Percentiles rank a stretch among this genome's conserved stretches.
These are phyloP conservation scores for Psilocybe cyanescens DNA, from an alignment of 768 basidiomycete genomes.

Conservation along the genomic window DNA sequence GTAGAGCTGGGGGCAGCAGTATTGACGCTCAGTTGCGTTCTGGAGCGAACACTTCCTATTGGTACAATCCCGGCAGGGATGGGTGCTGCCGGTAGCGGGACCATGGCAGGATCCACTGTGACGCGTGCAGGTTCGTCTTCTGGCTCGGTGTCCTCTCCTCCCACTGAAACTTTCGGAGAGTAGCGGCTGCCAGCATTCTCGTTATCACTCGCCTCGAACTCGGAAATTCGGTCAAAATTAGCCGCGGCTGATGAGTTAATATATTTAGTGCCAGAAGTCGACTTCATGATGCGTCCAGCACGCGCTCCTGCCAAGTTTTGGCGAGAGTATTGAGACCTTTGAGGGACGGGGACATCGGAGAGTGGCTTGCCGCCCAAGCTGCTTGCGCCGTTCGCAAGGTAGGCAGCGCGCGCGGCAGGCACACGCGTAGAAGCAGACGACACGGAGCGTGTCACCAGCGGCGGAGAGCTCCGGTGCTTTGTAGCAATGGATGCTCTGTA, in stretches of 20 bases:
- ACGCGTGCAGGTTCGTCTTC: conserved; percentile 29
- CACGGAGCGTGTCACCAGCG: conserved; percentile 35
- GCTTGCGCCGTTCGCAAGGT: conserved; percentile 23
- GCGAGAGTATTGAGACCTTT: conserved; percentile 37
- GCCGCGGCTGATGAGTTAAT: conserved; percentile 21
- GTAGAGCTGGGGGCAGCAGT: conserved; percentile 24
- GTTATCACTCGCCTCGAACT: conserved; percentile 41
- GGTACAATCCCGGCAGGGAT: conserved; percentile 21
- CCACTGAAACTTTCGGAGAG: conserved; percentile 19
- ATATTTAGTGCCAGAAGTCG: conserved; percentile 34
- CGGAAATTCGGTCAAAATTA: conserved; percentile 54
- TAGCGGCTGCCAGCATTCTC: conserved; percentile 34
- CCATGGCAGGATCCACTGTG: conserved; percentile 29
- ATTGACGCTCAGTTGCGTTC: conserved; percentile 23
- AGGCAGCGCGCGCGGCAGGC: conserved; percentile 28
- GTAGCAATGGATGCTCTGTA: conserved; percentile 27
- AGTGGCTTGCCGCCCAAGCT: conserved; percentile 28
- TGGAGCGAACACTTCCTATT: conserved; percentile 19
- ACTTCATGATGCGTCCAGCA: conserved; percentile 54
- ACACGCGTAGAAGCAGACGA: conserved; percentile 26
- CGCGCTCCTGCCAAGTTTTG: conserved; percentile 50
- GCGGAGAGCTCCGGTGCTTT: conserved; percentile 36
- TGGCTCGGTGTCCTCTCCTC: conserved; percentile 37
- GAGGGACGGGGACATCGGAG: conserved; percentile 36
- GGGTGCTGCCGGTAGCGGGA: conserved; percentile 27